These are phyloP conservation scores for Kwoniella heveanensis DNA, from an alignment of 768 basidiomycete genomes.

Conservation along the genomic window DNA sequence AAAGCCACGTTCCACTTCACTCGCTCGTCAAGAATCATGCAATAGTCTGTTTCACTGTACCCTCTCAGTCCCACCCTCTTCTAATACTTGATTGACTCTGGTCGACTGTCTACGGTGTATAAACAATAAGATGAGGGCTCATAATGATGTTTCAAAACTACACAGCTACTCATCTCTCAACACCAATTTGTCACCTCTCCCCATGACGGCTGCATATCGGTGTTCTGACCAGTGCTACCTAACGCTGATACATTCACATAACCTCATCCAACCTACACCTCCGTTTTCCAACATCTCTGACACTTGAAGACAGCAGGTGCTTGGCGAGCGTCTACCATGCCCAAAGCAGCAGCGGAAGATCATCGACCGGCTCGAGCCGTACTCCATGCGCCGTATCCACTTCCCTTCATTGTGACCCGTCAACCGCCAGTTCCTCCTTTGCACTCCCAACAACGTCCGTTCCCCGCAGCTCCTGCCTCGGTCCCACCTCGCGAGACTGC, in stretches of 20 bases:
- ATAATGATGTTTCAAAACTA: too few species aligned
- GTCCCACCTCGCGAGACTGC: neutral
- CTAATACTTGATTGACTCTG: neutral
- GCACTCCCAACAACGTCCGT: neutral
- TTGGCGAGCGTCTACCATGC: conserved; percentile 10
- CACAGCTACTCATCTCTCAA: too few species aligned
- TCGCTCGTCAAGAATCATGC: neutral
- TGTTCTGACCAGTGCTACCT: too few species aligned
- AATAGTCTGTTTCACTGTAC: neutral
- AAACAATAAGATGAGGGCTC: too few species aligned
- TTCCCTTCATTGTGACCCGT: conserved; percentile 32
- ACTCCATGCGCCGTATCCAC: conserved; percentile 42
- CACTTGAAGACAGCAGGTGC: neutral
- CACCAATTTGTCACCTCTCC: too few species aligned
- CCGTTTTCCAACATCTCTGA: too few species aligned
- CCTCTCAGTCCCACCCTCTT: neutral
- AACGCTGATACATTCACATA: too few species aligned
- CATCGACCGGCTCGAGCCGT: conserved; percentile 29
- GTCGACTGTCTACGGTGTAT: neutral
- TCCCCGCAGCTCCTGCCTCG: neutral
- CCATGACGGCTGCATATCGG: too few species aligned
- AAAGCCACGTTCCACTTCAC: neutral
- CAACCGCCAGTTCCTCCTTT: neutral
- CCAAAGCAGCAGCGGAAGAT: conserved; percentile 23
- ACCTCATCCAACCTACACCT: too few species aligned